phyloP scores from a whole-genome alignment of 1,284 basidiomycete species.

The Porodaedalea pini region DNA sequence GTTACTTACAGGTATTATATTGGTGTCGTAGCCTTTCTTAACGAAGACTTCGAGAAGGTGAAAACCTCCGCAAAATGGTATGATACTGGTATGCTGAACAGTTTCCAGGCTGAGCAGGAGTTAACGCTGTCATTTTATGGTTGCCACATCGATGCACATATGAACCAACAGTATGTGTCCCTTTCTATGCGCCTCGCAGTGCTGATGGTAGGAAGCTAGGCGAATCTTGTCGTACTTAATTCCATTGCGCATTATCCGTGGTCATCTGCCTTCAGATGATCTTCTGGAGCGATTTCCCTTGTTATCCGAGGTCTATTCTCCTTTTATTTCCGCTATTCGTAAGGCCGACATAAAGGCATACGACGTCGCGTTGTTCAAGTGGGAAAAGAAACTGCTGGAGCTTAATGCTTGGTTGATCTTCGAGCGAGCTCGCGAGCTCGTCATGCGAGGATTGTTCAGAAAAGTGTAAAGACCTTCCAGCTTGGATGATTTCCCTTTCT shows the following conservation, averaged over 20 bases:
- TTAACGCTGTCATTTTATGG: constrained; percentile 79
- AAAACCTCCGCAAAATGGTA: neutral
- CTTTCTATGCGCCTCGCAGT: neutral
- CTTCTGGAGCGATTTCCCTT: constrained; percentile 71
- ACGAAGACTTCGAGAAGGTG: constrained; percentile 85
- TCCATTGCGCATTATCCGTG: constrained; percentile 82
- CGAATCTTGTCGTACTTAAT: constrained; percentile 89
- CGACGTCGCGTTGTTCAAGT: constrained; percentile 69
- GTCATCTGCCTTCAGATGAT: constrained; percentile 71
- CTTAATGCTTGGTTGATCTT: constrained; percentile 83
- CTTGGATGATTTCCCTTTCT: neutral
- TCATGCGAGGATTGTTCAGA: constrained; percentile 81
- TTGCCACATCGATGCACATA: constrained; percentile 63
- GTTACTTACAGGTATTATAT: constrained; percentile 92
- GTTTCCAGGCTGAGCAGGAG: constrained; percentile 70
- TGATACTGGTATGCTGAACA: constrained; percentile 3
- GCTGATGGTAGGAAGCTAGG: constrained; percentile 35
- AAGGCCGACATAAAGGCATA: constrained; percentile 78
- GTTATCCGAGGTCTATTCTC: constrained; percentile 71
- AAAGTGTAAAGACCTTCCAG: constrained; percentile 60
- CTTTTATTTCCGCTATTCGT: constrained; percentile 78
- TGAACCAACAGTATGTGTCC: constrained; percentile 75
- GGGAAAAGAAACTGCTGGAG: constrained; percentile 70
- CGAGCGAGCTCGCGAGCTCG: constrained; percentile 85
- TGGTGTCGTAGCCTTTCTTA: constrained; percentile 90